Base-by-base conservation (phyloP, 176 grass and related monocot genomes). In the Eleusine coracana region DNA sequence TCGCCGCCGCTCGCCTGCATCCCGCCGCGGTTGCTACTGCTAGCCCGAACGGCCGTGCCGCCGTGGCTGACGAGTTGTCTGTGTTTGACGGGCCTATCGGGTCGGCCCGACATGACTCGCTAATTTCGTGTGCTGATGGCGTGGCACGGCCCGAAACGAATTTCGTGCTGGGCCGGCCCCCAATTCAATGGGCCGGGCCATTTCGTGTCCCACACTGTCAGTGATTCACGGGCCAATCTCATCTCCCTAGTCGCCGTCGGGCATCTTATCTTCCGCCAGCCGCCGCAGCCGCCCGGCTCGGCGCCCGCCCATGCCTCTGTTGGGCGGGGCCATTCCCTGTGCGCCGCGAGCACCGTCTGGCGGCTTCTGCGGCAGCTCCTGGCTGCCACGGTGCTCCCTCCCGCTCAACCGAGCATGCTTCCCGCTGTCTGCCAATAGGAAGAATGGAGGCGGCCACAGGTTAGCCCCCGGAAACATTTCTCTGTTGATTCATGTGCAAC, bases 281-380 rank as follows among this genome's bases (percentile, higher is more conserved):
- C 21, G 45, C 64, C 66, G 44, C 31, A 29, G 68, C 71, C 7
- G 21, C 15, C 23, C 11, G 5, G 39, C 28, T 48, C 49, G 23
- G 46, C 62, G 11, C 60, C 73, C 48, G 42, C 48, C 25, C 67
- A 88, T 88, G 86, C 67, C 38, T 27, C 58, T 83, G 67, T 44
- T 14, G 58, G 38, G 18, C 10, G 73, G 66, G 16, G 37, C 18
- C 18, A 45, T 44, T 64, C 66, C 69, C 73, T 45, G 55, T 38
- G 2, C 44, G 13, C 73, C 25, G 18, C 36, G 45, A 74, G 17
- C 36, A 5, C 25, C 36, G 17, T 5, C 73, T 29, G 36, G 11
- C 16, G n/a, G 54, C 21, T 16, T 87, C 31, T 34, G 31, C 5
- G 58, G 58, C 2, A 28, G 58, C 51, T 60, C 71, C 45, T 3